phyloP scores from a whole-genome alignment of 2,329 filamentous ascomycete species.

The Microsporum audouinii region DNA sequence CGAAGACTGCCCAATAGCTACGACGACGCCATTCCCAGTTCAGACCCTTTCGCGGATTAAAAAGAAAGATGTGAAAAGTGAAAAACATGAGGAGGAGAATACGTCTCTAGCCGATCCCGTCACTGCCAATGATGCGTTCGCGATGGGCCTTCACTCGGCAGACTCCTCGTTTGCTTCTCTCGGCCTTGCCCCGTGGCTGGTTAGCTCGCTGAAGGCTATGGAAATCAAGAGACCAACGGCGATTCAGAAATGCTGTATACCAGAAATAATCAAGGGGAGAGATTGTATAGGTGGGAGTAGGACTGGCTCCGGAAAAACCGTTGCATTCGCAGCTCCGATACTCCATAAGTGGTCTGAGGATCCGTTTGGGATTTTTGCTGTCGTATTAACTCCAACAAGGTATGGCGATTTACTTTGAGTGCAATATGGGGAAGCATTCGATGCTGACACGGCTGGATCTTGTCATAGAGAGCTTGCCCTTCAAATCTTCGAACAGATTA shows the following conservation, averaged over 20 bases:
- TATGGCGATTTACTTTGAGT: slow-evolving; percentile 24
- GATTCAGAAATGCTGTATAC: slow-evolving; percentile 88
- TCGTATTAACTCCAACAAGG: slow-evolving; percentile 81
- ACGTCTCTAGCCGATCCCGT: slow-evolving; percentile 24
- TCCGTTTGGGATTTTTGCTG: slow-evolving; percentile 77
- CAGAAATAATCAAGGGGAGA: slow-evolving; percentile 76
- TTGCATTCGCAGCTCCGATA: slow-evolving; percentile 90
- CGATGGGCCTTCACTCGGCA: slow-evolving; percentile 34
- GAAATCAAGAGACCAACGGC: slow-evolving; percentile 81
- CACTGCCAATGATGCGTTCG: slow-evolving; percentile 29
- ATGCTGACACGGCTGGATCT: slow-evolving; percentile 2
- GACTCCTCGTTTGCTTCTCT: slow-evolving; percentile 54
- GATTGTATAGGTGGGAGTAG: slow-evolving; percentile 92
- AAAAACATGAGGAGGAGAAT: slow-evolving; percentile 14
- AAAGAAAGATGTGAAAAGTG: slow-evolving; percentile 22
- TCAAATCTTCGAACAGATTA: slow-evolving; percentile 93
- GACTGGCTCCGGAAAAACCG: slow-evolving; percentile 94
- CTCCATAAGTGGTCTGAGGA: slow-evolving; percentile 88
- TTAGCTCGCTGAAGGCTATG: slow-evolving; percentile 62
- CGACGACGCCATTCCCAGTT: slow-evolving; percentile 22
- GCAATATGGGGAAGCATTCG: not conserved
- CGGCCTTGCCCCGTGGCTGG: slow-evolving; percentile 73
- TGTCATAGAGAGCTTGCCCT: slow-evolving; percentile 65
- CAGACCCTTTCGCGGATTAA: slow-evolving; percentile 33
- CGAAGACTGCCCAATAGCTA: slow-evolving; percentile 22